Evolutionary conservation across 1,284 basidiomycete species (phyloP).

Genomic region (Anthracocystis setariae): DNA sequence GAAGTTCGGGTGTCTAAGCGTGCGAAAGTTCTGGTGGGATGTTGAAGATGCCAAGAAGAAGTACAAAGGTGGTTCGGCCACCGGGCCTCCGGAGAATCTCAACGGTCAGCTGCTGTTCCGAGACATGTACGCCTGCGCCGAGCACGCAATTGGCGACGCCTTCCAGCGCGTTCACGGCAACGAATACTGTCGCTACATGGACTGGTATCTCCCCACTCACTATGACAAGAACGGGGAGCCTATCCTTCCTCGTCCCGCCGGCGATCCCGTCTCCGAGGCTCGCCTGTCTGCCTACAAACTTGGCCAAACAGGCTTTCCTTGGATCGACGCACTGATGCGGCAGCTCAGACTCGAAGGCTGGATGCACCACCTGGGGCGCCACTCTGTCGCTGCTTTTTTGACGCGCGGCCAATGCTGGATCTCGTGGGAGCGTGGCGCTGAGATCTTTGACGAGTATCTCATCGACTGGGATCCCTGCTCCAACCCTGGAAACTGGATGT

Average conservation of each 20-base stretch:
- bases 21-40: constrained; percentile 61
- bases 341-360: constrained; percentile 70
- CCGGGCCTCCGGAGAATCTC: constrained; percentile 47
- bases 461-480: constrained; percentile 70
- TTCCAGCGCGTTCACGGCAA: constrained; percentile 70
- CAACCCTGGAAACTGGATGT: constrained; percentile 71
- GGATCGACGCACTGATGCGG: constrained; percentile 71
- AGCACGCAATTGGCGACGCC: constrained; percentile 68
- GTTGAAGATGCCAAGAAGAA: constrained; percentile 46
- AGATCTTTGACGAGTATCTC: constrained; percentile 70
- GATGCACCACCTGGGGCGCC: constrained; percentile 70
- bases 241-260: constrained; percentile 68
- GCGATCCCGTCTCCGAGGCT: constrained; percentile 69
- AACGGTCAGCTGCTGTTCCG: constrained; percentile 69
- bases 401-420: constrained; percentile 73
- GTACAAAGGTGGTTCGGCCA: constrained; percentile 56
- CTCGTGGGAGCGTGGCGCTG: constrained; percentile 73
- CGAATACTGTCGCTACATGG: constrained; percentile 69
- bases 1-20: constrained; percentile 72
- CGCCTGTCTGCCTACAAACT: constrained; percentile 69
- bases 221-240: constrained; percentile 68
- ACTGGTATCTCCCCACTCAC: constrained; percentile 70
- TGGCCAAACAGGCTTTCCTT: constrained; percentile 71
- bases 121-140: constrained; percentile 71
- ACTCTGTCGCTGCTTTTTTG: constrained; percentile 73